A percentile compares a stretch with the other conserved stretches of the same genome.
phyloP scores from a whole-genome alignment of 1,284 basidiomycete genomes.

The Ceratobasidium sp. region DNA sequence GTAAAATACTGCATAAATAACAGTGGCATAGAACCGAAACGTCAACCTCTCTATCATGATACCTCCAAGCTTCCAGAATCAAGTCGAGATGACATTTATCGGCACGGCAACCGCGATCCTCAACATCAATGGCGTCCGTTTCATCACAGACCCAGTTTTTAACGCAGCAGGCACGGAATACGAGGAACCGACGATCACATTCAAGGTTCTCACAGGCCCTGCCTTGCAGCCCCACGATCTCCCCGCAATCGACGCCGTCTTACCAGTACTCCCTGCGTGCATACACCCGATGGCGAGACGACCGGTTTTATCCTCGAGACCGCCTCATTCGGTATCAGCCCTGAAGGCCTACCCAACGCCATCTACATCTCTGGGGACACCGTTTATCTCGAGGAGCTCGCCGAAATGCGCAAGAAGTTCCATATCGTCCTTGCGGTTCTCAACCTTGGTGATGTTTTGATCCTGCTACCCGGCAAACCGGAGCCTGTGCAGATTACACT shows the following conservation, averaged over 20 bases:
- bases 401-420: conserved; percentile 31
- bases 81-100: conserved; percentile 46
- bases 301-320: conserved; percentile 46
- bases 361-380: conserved; percentile 47
- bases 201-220: conserved; percentile 14
- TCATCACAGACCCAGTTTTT: conserved; percentile 46
- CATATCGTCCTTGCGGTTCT: conserved; percentile 43
- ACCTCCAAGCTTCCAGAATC: conserved; percentile 13
- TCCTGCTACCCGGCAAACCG: background rate
- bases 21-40: background rate
- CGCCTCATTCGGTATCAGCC: conserved; percentile 24
- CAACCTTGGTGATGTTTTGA: conserved; percentile 19
- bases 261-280: conserved; percentile 44
- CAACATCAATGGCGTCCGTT: conserved; percentile 42
- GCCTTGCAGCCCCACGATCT: conserved; percentile 32
- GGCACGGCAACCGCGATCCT: conserved; percentile 45
- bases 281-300: conserved; percentile 39
- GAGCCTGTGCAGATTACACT: conserved; percentile 30
- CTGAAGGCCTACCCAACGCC: conserved; percentile 42
- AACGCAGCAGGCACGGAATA: conserved; percentile 30
- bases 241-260: conserved; percentile 45
- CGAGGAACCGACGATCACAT: background rate
- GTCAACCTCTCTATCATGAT: background rate
- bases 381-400: conserved; percentile 42
- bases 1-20: too few species aligned